Base-by-base conservation (phyloP, 2,329 filamentous ascomycete genomes). In the Hymenoscyphus repandus region DNA sequence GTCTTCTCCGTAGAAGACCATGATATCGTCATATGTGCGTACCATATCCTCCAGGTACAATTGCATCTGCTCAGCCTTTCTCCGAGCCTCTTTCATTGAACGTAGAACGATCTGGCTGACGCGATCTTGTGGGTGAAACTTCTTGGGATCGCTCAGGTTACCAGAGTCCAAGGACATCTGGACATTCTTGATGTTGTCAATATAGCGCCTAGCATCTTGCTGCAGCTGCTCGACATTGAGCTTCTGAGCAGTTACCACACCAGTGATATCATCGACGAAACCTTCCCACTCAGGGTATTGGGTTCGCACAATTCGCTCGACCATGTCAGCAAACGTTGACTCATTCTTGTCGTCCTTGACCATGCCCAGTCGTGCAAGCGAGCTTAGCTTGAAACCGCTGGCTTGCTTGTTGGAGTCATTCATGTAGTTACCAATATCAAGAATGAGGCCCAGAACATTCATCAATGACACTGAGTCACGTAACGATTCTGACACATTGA, bases 351-450 rank as follows among this genome's bases (percentile, higher is more conserved):
- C 90, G 66, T 99, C 93, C 73, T 99, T 99, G 65, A 97, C 89
- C 91, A 99, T 97, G 54, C 87, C 91, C 49, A 99, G 75, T 49
- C 93, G 84, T 27, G 89, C 88, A 44, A 99, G 83, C 5, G 93
- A 96, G 65, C 90, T 93, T 12, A 99, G 82, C 74, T 99, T 99
- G 84, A 99, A 99, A 56, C 93, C 93, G 51, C 86, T 88, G 3
- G 93, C 93, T 72, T 97, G 93, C 74, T 99, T 99, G 73, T 96
- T 97, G 49, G 91, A 86, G 67, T 97, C 93, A 75, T 99, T 99
- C 93, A 99, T 99, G 77, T 96, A 99, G 70, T 99, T 99, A 69
- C 93, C 93, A 65, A 99, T 96, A 69, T 96, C 92, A 62, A 99
- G 75, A 69, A 99, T 99, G 55, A 97, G 78, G 52, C 92, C 91